Conservation (phyloP, 2,329 filamentous ascomycete species). For the Fusarium sp. region DNA sequence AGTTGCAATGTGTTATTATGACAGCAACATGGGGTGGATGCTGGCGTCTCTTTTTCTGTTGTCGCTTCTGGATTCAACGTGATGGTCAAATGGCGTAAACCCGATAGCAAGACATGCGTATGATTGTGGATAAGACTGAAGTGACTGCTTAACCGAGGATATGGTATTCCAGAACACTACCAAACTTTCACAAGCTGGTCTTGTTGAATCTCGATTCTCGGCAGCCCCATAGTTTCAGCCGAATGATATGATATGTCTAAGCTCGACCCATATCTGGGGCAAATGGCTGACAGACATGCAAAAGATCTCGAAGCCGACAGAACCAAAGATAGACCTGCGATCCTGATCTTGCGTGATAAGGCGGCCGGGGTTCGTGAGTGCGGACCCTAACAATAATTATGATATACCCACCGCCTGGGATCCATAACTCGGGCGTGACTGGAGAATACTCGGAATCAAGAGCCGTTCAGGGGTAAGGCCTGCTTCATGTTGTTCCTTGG, state of each 20-base stretch:
- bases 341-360: constrained; percentile 31
- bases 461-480: constrained; percentile 17
- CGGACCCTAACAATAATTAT: constrained; percentile 32
- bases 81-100: constrained; percentile 20
- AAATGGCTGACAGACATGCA: constrained; percentile 21
- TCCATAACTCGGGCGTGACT: constrained; percentile 36
- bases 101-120: constrained; percentile 25
- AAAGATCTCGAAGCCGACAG: constrained; percentile 17
- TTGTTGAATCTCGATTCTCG: constrained; percentile 17
- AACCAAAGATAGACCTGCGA: constrained; percentile 8
- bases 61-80: neutral
- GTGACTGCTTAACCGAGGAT: constrained; percentile 42
- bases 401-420: constrained; percentile 9
- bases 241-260: neutral
- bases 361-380: constrained; percentile 24
- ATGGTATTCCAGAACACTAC: constrained; percentile 28
- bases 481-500: neutral
- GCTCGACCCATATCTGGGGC: constrained; percentile 1
- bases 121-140: constrained; percentile 5
- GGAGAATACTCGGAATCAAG: constrained; percentile 42
- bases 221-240: neutral
- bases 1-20: constrained; percentile 2
- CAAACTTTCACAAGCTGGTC: constrained; percentile 35
- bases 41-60: constrained; percentile 15
- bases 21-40: constrained; percentile 28